Evolutionary conservation across 1,284 basidiomycete species (phyloP).

Genomic region (Gomphus bonarii): DNA sequence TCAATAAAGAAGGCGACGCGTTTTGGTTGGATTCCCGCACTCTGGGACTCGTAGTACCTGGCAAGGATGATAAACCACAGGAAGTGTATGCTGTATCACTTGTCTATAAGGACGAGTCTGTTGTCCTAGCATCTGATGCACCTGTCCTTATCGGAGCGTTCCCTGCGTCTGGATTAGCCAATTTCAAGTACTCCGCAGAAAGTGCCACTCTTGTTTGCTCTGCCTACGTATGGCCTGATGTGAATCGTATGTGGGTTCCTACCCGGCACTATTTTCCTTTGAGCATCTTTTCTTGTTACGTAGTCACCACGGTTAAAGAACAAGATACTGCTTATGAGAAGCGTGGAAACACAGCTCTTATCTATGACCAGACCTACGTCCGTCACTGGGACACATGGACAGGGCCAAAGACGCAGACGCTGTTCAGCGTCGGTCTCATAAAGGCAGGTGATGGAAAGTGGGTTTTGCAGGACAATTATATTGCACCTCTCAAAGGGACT

Average conservation of each 20-base stretch:
- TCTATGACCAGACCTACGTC: slow-evolving; percentile 70
- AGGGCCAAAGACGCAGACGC: slow-evolving; percentile 54
- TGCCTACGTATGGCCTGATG: slow-evolving; percentile 67
- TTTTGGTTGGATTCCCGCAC: slow-evolving; percentile 68
- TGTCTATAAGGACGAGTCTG: slow-evolving; percentile 25
- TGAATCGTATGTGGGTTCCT: slow-evolving; percentile 26
- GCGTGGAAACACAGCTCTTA: slow-evolving; percentile 62
- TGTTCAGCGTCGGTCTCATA: slow-evolving; percentile 55
- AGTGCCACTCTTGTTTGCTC: slow-evolving; percentile 61
- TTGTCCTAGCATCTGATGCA: slow-evolving; percentile 21
- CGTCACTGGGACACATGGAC: slow-evolving; percentile 90
- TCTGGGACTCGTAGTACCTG: slow-evolving; percentile 54
- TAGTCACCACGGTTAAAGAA: slow-evolving; percentile 46
- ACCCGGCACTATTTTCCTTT: not conserved
- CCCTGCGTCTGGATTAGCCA: slow-evolving; percentile 50
- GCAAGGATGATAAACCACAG: slow-evolving; percentile 35
- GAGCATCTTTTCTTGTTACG: too few species aligned
- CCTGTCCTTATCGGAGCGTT: slow-evolving; percentile 45
- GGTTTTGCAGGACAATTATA: slow-evolving; percentile 40
- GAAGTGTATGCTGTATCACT: slow-evolving; percentile 51
- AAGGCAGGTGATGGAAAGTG: slow-evolving; percentile 40
- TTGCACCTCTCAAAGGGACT: slow-evolving; percentile 53
- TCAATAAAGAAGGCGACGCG: slow-evolving; percentile 49
- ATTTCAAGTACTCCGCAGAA: slow-evolving; percentile 54
- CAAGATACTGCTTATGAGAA: slow-evolving; percentile 64